Evolutionary conservation across 2,329 filamentous ascomycete genomes (phyloP).

Genomic region (Dothiorella sarmentorum): DNA sequence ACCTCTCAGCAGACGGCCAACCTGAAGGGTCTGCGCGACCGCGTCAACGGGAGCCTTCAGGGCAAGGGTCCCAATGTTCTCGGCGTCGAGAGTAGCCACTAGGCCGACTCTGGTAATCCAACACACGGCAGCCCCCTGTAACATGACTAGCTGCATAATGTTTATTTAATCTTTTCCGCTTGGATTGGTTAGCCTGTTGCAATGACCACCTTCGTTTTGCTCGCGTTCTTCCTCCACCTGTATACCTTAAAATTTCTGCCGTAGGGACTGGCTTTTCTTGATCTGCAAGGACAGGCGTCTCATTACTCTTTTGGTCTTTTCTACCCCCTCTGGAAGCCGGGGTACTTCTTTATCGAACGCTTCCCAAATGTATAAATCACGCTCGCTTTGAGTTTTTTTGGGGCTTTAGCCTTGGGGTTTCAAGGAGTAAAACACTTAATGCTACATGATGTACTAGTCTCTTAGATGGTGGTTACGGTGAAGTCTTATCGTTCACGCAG

Average conservation of each 20-base stretch:
- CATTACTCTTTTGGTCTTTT: not conserved
- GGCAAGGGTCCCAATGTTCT: slow-evolving; percentile 45
- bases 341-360: not conserved
- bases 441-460: too few species aligned
- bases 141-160: slow-evolving; percentile 5
- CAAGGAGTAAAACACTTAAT: not conserved
- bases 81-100: slow-evolving; percentile 43
- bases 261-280: not conserved
- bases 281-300: not conserved
- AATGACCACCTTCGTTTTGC: not conserved
- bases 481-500: too few species aligned
- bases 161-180: not conserved
- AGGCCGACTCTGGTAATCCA: slow-evolving; percentile 4
- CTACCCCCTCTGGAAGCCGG: not conserved
- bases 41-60: slow-evolving; percentile 46
- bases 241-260: not conserved
- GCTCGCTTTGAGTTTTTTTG: not conserved
- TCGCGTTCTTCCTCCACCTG: not conserved
- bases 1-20: slow-evolving; percentile 37
- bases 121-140: not conserved
- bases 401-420: not conserved
- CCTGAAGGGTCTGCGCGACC: slow-evolving; percentile 44
- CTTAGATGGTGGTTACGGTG: too few species aligned
- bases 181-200: slow-evolving; percentile 4
- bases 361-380: not conserved